phyloP scores from a whole-genome alignment of 106 monocot species.

The Hemerocallis citrina region DNA sequence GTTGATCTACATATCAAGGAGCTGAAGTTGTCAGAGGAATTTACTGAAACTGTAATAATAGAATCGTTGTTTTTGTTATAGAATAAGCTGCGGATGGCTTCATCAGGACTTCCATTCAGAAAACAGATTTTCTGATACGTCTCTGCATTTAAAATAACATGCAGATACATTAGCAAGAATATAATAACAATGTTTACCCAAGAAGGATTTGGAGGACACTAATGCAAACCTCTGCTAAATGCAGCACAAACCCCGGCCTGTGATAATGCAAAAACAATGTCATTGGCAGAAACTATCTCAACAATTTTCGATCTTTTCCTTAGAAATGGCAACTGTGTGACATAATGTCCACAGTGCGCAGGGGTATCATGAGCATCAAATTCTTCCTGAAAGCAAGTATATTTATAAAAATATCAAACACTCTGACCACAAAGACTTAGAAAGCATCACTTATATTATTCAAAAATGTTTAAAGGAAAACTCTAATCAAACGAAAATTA shows the following conservation, averaged over 20 bases:
- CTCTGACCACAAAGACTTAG: too few relatives aligned
- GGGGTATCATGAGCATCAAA: slow-evolving; percentile 73
- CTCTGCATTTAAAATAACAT: slow-evolving; percentile 28
- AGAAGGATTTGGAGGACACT: not conserved
- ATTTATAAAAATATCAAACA: too few relatives aligned
- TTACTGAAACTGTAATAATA: slow-evolving; percentile 83
- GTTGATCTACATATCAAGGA: slow-evolving; percentile 85
- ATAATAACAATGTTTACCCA: not conserved
- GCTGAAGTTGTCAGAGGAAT: slow-evolving; percentile 77
- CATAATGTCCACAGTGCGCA: slow-evolving; percentile 36
- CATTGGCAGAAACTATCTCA: slow-evolving; percentile 66
- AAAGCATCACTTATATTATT: too few relatives aligned
- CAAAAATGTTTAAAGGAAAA: too few relatives aligned
- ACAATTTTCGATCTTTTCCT: slow-evolving; percentile 71
- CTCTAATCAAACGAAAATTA: too few relatives aligned
- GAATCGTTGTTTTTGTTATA: slow-evolving; percentile 90
- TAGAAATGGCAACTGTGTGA: slow-evolving; percentile 44
- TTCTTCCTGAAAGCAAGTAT: slow-evolving; percentile 43
- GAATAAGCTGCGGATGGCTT: slow-evolving; percentile 80
- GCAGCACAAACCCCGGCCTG: slow-evolving; percentile 82
- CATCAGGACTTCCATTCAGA: slow-evolving; percentile 78
- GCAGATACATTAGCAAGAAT: not conserved
- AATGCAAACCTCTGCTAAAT: slow-evolving; percentile 67
- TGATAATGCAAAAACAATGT: slow-evolving; percentile 68
- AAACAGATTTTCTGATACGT: slow-evolving; percentile 77